Evolutionary conservation across 208 protist species (phyloP), one percentile per base, ranked within the genome.

Genomic region (Jaenimonas drosophilae): DNA sequence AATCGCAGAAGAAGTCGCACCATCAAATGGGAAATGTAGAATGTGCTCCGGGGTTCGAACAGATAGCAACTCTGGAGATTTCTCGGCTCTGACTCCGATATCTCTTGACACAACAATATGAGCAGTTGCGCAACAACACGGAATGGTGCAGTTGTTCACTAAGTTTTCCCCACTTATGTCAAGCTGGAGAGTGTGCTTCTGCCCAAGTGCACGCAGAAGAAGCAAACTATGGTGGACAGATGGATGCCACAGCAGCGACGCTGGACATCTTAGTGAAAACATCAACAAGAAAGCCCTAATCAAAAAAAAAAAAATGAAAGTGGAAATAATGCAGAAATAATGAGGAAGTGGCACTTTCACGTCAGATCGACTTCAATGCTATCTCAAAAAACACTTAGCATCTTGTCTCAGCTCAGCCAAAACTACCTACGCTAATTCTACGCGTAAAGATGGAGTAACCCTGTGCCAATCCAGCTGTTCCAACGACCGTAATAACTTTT

Each of bases 141-240:
- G 11, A 17, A 47, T n/a, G 2, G 59, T 51, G 31, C 37, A 38
- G 12, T 42, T 23, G 17, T 64, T 51, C 4, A 4, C 14, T 17
- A 40, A n/a, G 33, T 11, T 16, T 30, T 44, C 40, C 31, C 14
- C 23, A 27, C 17, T 28, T n/a, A 14, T 32, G n/a, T 76, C 57
- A 2, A 85, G 34, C 4, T 75, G 45, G 47, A 89, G 66, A 17
- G 79, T 89, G 44, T 89, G 75, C 19, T 55, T 65, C 39, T 75
- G 69, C 43, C 59, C 41, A n/a, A 89, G 54, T 14, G 68, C 68
- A 30, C 79, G 75, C 12, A 89, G 61, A 6, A 89, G 49, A 2
- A 89, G 52, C 25, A 89, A 50, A 44, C 79, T 85, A 47, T 85
- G 79, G 36, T 89, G 79, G 33, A 89, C 56, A 17, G 65, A 38